Evolutionary conservation across 2,329 filamentous ascomycete genomes (phyloP), one percentile per base, ranked within the genome.

Genomic region (Plectosphaerella sp.): DNA sequence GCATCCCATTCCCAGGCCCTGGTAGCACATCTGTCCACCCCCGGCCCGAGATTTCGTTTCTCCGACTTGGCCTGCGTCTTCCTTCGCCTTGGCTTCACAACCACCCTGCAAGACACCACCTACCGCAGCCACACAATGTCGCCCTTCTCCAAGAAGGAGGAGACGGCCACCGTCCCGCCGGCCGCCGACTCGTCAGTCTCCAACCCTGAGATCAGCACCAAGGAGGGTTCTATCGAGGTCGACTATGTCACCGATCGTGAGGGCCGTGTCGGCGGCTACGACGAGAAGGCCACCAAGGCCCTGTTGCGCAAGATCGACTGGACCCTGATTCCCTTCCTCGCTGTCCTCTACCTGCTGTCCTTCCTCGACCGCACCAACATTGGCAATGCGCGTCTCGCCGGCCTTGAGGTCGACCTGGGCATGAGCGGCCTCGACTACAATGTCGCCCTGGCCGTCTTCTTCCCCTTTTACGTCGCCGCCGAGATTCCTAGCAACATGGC

Each of bases 381-480:
- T 49, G 75, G 74, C 16, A 72, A 72, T 59, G 70, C 70, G 37
- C 67, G 67, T 53, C 65, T 72, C 16, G 62, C 61, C 37, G 65
- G 66, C n/a, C 56, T 72, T 24, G 63, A 68, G 51, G 50, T 73
- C 41, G 65, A 68, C 41, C 63, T 68, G 8, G 49, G 74, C 33
- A 78, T 87, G 73, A 75, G 74, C 1, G 68, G 75, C 14, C 71
- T 73, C n/a, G 74, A 86, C 61, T 89, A 87, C 66, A 87, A 87
- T 62, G 71, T 72, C 53, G 72, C 72, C 37, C 68, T 80, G 12
- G 72, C 77, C 3, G 66, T 80, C 36, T 76, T 82, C 56, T 81
- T 80, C 54, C 75, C 76, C 3, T 78, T 74, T 57, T 82, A 82
- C 52, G 74, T 79, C 53, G 65, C 71, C 1, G 70, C 73, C 25